Evolutionary conservation across 371 early-diverging fungal genomes (phyloP).

Genomic region (Mucor circinelloides): DNA sequence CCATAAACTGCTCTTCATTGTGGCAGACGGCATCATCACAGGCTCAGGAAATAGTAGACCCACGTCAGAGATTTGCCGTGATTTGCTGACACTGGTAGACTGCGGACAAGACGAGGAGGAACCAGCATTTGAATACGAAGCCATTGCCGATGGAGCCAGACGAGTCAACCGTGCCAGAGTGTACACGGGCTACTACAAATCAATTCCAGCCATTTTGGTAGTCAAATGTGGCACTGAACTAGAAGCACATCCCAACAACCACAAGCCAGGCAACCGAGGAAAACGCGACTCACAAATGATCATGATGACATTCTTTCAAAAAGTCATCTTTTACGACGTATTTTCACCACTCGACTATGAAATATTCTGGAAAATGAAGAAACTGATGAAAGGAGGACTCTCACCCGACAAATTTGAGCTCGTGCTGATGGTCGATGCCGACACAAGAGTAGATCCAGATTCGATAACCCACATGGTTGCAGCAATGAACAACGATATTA

Average conservation of each 20-base stretch:
- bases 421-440: conserved; percentile 92
- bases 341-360: conserved; percentile 90
- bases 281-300: conserved; percentile 95
- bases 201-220: conserved; percentile 75
- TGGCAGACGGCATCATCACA: conserved; percentile 88
- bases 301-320: conserved; percentile 90
- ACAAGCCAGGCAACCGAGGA: conserved; percentile 89
- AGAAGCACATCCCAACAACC: conserved; percentile 66
- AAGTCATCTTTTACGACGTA: conserved; percentile 77
- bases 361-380: conserved; percentile 75
- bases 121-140: conserved; percentile 74
- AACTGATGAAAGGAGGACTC: conserved; percentile 53
- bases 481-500: conserved; percentile 77
- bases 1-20: conserved; percentile 88
- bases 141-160: conserved; percentile 83
- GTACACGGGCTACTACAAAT: conserved; percentile 87
- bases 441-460: conserved; percentile 79
- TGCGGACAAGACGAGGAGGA: conserved; percentile 32
- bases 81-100: conserved; percentile 58
- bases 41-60: conserved; percentile 78
- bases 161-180: conserved; percentile 90
- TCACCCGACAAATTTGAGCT: conserved; percentile 84
- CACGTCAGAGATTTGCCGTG: conserved; percentile 76
- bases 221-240: conserved; percentile 82
- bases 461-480: conserved; percentile 76